phyloP scores from a whole-genome alignment of 495 filamentous ascomycete genomes.

The Aspergillus kassunensis region DNA sequence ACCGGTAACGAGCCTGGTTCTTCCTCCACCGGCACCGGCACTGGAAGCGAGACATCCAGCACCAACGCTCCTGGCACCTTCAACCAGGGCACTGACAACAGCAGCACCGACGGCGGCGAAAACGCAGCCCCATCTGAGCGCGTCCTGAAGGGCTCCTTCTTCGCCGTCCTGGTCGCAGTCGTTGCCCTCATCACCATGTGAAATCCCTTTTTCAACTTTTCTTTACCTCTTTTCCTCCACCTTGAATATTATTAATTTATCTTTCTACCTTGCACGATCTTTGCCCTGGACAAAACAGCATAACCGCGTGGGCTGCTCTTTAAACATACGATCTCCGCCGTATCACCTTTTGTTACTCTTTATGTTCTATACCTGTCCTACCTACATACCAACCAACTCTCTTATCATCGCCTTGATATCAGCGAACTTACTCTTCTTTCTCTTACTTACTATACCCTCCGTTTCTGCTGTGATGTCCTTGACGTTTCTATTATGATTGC shows the following conservation, averaged over 20 bases:
- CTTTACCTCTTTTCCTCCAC: constrained; percentile 2
- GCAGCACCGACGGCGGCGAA: constrained; percentile 12
- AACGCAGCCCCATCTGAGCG: constrained; percentile 39
- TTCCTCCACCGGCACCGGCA: constrained; percentile 16
- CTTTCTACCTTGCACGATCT: neutral
- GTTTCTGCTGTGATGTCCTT: constrained; percentile 1
- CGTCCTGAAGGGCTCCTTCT: constrained; percentile 49
- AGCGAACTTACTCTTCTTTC: neutral
- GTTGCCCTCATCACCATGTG: constrained; percentile 53
- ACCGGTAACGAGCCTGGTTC: constrained; percentile 27
- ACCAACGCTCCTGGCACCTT: constrained; percentile 16
- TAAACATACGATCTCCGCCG: constrained; percentile 4
- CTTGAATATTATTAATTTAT: constrained; percentile 22
- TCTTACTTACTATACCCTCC: neutral
- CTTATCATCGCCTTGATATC: neutral
- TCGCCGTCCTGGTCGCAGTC: constrained; percentile 54
- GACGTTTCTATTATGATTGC: constrained; percentile 9
- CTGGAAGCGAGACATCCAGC: constrained; percentile 1
- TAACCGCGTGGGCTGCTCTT: neutral
- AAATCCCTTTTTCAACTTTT: constrained; percentile 21
- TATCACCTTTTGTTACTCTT: constrained; percentile 10
- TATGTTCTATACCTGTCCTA: constrained; percentile 42
- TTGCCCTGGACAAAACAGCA: constrained; percentile 3
- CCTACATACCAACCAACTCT: no score
- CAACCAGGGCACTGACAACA: constrained; percentile 16